A percentile compares a stretch with the other conserved stretches of the same genome.
These are phyloP conservation scores for Auricularia sp. DNA, from an alignment of 768 basidiomycete genomes.

Conservation along the genomic window DNA sequence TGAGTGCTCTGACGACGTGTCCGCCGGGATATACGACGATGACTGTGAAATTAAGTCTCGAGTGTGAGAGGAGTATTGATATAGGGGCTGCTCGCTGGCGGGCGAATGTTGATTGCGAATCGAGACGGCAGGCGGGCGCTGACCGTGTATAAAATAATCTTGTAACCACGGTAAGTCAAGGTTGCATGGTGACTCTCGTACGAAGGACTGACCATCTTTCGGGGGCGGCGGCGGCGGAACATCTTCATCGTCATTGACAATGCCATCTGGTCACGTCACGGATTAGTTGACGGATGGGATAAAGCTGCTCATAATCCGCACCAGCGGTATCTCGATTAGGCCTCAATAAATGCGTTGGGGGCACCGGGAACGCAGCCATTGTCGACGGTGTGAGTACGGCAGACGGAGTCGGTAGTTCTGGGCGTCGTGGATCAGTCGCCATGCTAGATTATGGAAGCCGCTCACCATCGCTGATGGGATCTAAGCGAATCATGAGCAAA, in stretches of 20 bases:
- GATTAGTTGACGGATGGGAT: neutral
- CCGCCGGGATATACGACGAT: neutral
- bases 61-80: neutral
- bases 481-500: neutral
- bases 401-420: neutral
- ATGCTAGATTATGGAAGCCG: neutral
- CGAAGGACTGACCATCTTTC: neutral
- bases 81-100: neutral
- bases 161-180: too few relatives aligned
- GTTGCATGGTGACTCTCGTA: too few relatives aligned
- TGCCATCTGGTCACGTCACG: neutral
- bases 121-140: neutral
- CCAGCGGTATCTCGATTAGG: too few relatives aligned
- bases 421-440: neutral
- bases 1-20: neutral
- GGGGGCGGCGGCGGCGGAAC: neutral
- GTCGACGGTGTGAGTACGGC: neutral
- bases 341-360: neutral
- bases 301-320: neutral
- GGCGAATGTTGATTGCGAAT: neutral
- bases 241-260: neutral
- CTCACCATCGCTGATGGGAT: neutral
- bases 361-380: neutral
- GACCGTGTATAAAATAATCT: too few relatives aligned
- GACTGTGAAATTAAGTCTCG: neutral